Conservation (phyloP, 176 grass and related monocot species). For the barley (Hordeum vulgare) region DNA sequence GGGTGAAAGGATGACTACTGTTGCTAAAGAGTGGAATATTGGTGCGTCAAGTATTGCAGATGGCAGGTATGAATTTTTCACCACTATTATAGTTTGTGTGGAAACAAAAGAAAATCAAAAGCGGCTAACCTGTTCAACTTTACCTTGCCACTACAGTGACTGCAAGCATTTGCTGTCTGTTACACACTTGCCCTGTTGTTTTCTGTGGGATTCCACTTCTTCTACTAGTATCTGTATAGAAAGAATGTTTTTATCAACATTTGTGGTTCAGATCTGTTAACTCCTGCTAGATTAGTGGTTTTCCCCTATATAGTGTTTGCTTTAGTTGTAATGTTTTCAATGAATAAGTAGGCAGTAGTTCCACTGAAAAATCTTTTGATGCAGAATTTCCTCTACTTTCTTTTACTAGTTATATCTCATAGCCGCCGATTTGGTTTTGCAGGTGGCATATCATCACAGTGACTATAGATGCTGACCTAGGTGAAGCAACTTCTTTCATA, state of each 20-base stretch:
- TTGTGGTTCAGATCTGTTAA: constrained; percentile 13
- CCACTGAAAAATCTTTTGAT: neutral
- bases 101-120: neutral
- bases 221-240: neutral
- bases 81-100: neutral
- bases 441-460: constrained; percentile 99
- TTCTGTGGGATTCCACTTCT: neutral
- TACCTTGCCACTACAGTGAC: neutral
- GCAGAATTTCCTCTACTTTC: neutral
- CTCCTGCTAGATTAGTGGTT: constrained; percentile 9
- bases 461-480: constrained; percentile 89
- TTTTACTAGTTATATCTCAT: constrained; percentile 15
- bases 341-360: neutral
- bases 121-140: neutral
- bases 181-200: neutral
- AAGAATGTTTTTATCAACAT: neutral
- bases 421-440: constrained; percentile 23
- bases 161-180: neutral
- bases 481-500: constrained; percentile 91
- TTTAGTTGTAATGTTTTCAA: neutral
- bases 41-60: constrained; percentile 89
- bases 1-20: constrained; percentile 79
- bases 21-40: constrained; percentile 97
- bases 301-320: constrained; percentile 2
- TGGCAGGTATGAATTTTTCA: constrained; percentile 68